Conservation (phyloP, 345 rosid species). For the Gossypium thurberi region DNA sequence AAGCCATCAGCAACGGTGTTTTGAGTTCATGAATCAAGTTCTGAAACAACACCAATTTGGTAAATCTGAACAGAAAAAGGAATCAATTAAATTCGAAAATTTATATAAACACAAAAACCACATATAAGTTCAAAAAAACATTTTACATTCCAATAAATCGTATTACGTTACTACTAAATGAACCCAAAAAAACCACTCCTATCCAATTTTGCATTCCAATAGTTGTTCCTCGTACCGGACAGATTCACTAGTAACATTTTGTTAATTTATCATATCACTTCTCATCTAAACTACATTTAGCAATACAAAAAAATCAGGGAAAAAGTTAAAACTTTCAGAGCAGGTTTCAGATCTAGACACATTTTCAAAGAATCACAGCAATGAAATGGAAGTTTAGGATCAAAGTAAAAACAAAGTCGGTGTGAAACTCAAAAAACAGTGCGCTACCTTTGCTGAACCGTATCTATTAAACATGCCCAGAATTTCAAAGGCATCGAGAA, state of each 20-base stretch:
- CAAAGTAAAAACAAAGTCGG: background rate
- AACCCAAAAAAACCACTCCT: too few relatives aligned
- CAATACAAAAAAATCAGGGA: background rate
- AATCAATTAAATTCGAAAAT: background rate
- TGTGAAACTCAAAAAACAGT: background rate
- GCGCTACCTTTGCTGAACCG: background rate
- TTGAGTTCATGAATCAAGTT: background rate
- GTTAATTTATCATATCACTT: background rate
- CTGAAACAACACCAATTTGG: conserved; percentile 1
- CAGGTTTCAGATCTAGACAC: background rate
- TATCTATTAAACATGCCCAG: background rate
- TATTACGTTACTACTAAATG: too few relatives aligned
- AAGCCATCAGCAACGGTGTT: conserved; percentile 1
- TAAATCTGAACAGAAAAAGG: background rate
- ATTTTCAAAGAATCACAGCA: background rate
- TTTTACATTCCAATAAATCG: too few relatives aligned
- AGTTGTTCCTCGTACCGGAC: too few relatives aligned
- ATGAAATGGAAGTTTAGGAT: conserved; percentile 4
- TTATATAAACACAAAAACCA: background rate
- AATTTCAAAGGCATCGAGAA: background rate
- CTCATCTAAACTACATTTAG: background rate
- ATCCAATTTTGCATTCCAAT: too few relatives aligned
- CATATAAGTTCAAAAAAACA: background rate
- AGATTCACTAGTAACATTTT: too few relatives aligned
- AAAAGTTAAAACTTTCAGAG: background rate